Evolutionary conservation across 805 yeast species (phyloP).

Genomic region (Saturnispora diversa): DNA sequence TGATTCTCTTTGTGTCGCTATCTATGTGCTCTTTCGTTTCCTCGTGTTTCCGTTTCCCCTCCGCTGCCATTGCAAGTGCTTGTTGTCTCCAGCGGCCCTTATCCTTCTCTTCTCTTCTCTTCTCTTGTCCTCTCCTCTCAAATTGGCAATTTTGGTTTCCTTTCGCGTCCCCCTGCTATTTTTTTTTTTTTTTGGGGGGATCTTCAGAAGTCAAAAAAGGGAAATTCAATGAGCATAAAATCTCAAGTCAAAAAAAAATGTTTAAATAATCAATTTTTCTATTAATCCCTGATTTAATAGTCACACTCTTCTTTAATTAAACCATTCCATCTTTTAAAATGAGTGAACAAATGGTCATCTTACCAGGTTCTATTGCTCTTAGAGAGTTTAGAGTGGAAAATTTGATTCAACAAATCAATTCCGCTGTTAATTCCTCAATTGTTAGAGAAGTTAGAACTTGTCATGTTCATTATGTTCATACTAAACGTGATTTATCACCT

Average conservation of each 20-base stretch:
- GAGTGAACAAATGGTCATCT: conserved; percentile 33
- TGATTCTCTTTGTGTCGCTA: no score
- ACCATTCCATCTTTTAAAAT: conserved; percentile 1
- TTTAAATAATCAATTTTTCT: not conserved
- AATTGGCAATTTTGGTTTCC: no score
- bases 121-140: no score
- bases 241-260: no score
- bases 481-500: conserved; percentile 34
- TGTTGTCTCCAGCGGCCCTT: not conserved
- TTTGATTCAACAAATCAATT: conserved; percentile 64
- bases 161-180: no score
- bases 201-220: no score
- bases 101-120: conserved; percentile 2
- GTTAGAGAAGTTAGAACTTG: conserved; percentile 66
- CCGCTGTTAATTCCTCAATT: conserved; percentile 56
- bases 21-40: not conserved
- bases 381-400: conserved; percentile 78
- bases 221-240: no score
- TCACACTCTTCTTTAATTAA: no score
- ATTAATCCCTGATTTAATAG: no score
- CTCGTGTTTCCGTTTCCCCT: not conserved
- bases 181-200: no score
- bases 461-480: conserved; percentile 73
- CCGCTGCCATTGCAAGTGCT: not conserved
- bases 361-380: conserved; percentile 87